Evolutionary conservation across 371 early-diverging fungal species (phyloP).

Genomic region (Synchytrium microbalum): DNA sequence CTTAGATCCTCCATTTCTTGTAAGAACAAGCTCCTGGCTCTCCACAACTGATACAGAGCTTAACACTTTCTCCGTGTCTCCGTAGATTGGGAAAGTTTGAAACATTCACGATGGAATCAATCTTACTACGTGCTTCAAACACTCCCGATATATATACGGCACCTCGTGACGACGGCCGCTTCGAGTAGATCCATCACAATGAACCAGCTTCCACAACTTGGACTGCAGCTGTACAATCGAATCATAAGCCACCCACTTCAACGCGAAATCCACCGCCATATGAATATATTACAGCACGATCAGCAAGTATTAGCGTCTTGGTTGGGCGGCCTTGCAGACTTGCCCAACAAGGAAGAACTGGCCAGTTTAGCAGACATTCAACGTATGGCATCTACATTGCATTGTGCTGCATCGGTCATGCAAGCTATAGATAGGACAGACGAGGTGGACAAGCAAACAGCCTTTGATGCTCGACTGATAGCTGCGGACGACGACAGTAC

Average conservation of each 20-base stretch:
- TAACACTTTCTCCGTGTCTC: neutral
- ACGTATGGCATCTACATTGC: neutral
- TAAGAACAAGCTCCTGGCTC: neutral
- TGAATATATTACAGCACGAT: slow-evolving; percentile 41
- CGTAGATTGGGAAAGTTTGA: neutral
- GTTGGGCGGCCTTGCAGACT: slow-evolving; percentile 35
- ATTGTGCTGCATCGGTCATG: neutral
- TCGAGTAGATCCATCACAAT: neutral
- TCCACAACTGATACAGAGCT: neutral
- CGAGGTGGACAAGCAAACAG: neutral
- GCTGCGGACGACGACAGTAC: neutral
- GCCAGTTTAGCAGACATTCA: neutral
- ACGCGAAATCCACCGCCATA: slow-evolving; percentile 19
- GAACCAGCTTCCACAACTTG: slow-evolving; percentile 8
- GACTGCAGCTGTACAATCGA: slow-evolving; percentile 13
- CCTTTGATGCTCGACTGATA: too few species aligned
- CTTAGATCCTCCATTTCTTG: neutral
- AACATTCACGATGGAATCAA: neutral
- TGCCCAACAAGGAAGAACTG: neutral
- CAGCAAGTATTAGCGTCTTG: slow-evolving; percentile 43
- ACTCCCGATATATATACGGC: neutral
- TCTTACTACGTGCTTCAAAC: neutral
- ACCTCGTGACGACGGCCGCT: neutral
- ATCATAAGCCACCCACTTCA: slow-evolving; percentile 1
- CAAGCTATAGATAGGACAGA: neutral